Evolutionary conservation across 352 stramenopile species (phyloP).

Genomic region (Elongisporangium anandrum): DNA sequence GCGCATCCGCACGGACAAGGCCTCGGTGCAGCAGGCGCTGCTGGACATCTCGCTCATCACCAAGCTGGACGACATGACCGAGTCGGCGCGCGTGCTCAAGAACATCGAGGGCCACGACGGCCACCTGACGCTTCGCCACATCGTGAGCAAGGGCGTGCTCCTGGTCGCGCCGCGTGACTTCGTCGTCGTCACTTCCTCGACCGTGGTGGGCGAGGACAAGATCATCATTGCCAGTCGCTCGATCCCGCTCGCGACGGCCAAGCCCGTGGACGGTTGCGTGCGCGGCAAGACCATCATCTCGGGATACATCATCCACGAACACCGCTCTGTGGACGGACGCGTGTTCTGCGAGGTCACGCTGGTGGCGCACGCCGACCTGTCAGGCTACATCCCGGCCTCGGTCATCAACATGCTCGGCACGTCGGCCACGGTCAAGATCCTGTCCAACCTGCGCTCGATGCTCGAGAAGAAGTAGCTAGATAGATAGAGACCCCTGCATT

Average conservation of each 20-base stretch:
- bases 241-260: slow-evolving; percentile 39
- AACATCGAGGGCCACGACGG: slow-evolving; percentile 37
- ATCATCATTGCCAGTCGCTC: slow-evolving; percentile 68
- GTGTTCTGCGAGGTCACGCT: slow-evolving; percentile 71
- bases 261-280: slow-evolving; percentile 52
- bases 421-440: slow-evolving; percentile 77
- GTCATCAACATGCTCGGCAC: slow-evolving; percentile 85
- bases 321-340: slow-evolving; percentile 34
- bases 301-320: slow-evolving; percentile 73
- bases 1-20: slow-evolving; percentile 50
- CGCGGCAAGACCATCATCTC: slow-evolving; percentile 66
- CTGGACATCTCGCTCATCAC: slow-evolving; percentile 58
- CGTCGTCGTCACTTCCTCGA: slow-evolving; percentile 58
- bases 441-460: slow-evolving; percentile 58
- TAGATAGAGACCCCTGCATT: background rate
- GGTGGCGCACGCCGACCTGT: slow-evolving; percentile 68
- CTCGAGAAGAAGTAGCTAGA: slow-evolving; percentile 27
- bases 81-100: slow-evolving; percentile 53
- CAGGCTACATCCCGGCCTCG: slow-evolving; percentile 72
- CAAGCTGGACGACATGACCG: slow-evolving; percentile 82
- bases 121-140: slow-evolving; percentile 58
- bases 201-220: slow-evolving; percentile 42
- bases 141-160: slow-evolving; percentile 77
- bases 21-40: slow-evolving; percentile 47
- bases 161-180: slow-evolving; percentile 73